phyloP scores from a whole-genome alignment of 2,329 filamentous ascomycete genomes.

The Drechslera avenae region DNA sequence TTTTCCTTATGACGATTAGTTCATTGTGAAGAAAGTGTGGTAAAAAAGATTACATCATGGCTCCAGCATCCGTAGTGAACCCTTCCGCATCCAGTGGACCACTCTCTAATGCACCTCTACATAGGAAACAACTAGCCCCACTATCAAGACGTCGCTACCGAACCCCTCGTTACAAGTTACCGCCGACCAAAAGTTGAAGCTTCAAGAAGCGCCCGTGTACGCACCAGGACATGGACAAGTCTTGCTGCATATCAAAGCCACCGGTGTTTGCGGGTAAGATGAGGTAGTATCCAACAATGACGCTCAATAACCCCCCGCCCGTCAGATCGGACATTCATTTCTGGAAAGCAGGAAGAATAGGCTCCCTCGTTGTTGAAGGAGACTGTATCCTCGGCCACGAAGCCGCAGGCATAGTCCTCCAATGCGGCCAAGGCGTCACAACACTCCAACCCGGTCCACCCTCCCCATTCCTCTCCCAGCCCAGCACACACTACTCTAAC shows the following conservation, averaged over 20 bases:
- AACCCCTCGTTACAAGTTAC: conserved; percentile 66
- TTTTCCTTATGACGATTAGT: background rate
- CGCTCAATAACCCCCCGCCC: background rate
- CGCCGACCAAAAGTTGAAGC: conserved; percentile 63
- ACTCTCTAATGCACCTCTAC: background rate
- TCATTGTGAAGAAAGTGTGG: background rate
- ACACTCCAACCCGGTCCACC: conserved; percentile 54
- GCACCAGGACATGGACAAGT: conserved; percentile 61
- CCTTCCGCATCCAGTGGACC: background rate
- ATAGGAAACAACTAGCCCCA: conserved; percentile 18
- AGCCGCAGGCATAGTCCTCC: conserved; percentile 64
- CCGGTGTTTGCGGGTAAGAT: conserved; percentile 66
- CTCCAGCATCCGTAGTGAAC: background rate
- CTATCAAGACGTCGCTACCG: conserved; percentile 32
- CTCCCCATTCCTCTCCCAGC: background rate
- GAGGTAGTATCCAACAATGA: rapidly evolving
- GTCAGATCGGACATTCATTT: conserved; percentile 69
- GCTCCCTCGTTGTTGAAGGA: conserved; percentile 64
- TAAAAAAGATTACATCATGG: conserved; percentile 11
- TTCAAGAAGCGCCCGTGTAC: conserved; percentile 62
- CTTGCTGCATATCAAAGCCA: conserved; percentile 65
- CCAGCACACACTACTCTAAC: background rate
- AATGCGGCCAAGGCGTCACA: conserved; percentile 61
- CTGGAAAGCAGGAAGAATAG: conserved; percentile 69
- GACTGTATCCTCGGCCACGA: conserved; percentile 71